Base-by-base conservation (phyloP, 768 basidiomycete genomes). In the Lactifluus piperatus region DNA sequence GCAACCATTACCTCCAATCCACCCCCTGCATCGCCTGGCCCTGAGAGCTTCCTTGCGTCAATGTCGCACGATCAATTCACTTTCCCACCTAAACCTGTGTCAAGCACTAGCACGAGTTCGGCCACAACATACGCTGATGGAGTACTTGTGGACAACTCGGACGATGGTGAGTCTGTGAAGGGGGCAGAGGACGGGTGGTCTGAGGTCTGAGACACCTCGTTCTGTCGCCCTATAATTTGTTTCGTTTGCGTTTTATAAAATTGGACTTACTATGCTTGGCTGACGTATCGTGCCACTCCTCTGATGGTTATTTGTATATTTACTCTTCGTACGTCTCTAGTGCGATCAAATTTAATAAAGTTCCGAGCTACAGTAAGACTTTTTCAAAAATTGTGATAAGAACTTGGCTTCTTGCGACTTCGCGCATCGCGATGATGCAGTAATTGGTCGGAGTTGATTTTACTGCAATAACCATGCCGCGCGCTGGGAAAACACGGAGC, bases 51-150 rank as follows among this genome's bases (percentile, higher is more conserved):
- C 22, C 60, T 61, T 22, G 24, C 44, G 2, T 56, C 60, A 1
- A 27, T 61, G 37, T 51, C 54, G 2, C 54, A 47, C 29, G 60
- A 56, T 18, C 60, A 61, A 3, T 61, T 61, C 37, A 56, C 54
- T 0, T 60, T 60, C 41, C 59, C 59, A 5, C 59, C 59, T 8
- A 56, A 46, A 24, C 50, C 54, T 0, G 14, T 48, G 13, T 56
- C 51, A 7, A 36, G 13, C 9, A 32, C 49, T 26, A 14, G 16
- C 26, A 18, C 60, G 7, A 20, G 8, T n/a, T 11, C 50, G 9
- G 50, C 50, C 20, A 27, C 14, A 18, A 18, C 29, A 26, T 44
- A 48, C 1, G 60, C 51, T 4, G 59, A 56, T 34, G 55, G 18
- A 14, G 55, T 61, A 26, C 37, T 61, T 18, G 54, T 52, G 22